Evolutionary conservation across 1,284 basidiomycete genomes (phyloP), one percentile per base, ranked within the genome.

Genomic region (Exobasidium rhododendri): DNA sequence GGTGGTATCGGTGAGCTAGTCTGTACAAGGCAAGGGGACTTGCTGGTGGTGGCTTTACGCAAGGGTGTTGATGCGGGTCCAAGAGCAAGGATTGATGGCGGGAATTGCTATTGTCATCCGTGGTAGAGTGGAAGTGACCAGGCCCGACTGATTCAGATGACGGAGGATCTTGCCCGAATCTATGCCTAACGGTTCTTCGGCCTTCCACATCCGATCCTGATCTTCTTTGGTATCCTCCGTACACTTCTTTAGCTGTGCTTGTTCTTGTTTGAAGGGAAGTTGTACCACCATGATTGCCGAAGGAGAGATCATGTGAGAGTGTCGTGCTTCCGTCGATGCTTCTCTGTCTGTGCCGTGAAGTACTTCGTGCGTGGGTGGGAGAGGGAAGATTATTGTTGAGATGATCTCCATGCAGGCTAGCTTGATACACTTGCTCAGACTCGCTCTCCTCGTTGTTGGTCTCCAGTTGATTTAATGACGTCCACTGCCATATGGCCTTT

Each of bases 61-160:
- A 85, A 1, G 89, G 90, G 73, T 92, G 90, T 0, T 83, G 78
- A 80, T 92, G 89, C 2, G 89, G 89, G 71, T 92, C 90, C 29
- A 40, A 7, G 47, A 31, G 47, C 20, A 50, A 50, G 10, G 47
- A 50, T 17, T 40, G 35, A 40, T 40, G 35, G 35, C 35, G 35
- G 17, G 35, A 10, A 40, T 10, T 10, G 35, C 17, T 17, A 40
- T 17, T 17, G 7, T 40, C 35, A 40, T 40, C 17, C 10, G 35
- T 17, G 7, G 17, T 17, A 7, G 35, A 40, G 35, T 10, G 7
- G 35, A 17, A 40, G 17, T 7, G 35, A 17, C 35, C 35, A 17
- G 35, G 35, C 7, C 7, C 17, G n/a, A n/a, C n/a, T n/a, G n/a
- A n/a, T n/a, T n/a, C n/a, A n/a, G n/a, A n/a, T n/a, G n/a, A n/a